Evolutionary conservation across 352 stramenopile genomes (phyloP), one percentile per base, ranked within the genome.

Genomic region (Blastocystis hominis): DNA sequence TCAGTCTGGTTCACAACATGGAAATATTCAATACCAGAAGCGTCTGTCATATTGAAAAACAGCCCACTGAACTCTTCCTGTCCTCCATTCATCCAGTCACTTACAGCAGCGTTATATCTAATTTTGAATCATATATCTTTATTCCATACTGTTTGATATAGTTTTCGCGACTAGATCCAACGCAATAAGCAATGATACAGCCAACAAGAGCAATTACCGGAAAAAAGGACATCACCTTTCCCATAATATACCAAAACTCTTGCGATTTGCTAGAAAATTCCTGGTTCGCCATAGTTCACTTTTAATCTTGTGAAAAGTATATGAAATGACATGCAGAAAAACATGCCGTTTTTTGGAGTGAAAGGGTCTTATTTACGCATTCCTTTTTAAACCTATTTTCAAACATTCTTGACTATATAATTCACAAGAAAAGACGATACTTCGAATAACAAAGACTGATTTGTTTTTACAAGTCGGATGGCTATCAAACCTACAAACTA

Each of bases 1-100:
- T 10, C 46, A 24, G 38, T 3, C 44, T 62, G 5, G 15, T 50
- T 54, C 34, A 77, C 50, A 30, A 36, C 13, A 15, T 61, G 40
- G 42, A 75, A 87, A 47, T 68, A 20, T 36, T 59, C 55, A 20
- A 66, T 30, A 15, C 72, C 72, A 42, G 47, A 68, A 3, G 72
- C 66, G 47, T 84, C 72, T 3, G 54, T 50, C 20, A 84, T 53
- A 53, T 63, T 84, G 72, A 84, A 84, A 69, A 50, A 66, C 3
- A 68, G n/a, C 10, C 24, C 42, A n/a, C 30, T 24, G 55, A 84
- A 84, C 50, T 63, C 72, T 40, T 84, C 47, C 2, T 30, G 36
- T 36, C 72, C 72, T 34, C 56, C 72, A 55, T 84, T 66, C 5
- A 66, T 17, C 72, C 72, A 84, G 38, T 20, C 15, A 17, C 15